phyloP scores from a whole-genome alignment of 768 basidiomycete species.

The Lactarius pseudohatsudake region DNA sequence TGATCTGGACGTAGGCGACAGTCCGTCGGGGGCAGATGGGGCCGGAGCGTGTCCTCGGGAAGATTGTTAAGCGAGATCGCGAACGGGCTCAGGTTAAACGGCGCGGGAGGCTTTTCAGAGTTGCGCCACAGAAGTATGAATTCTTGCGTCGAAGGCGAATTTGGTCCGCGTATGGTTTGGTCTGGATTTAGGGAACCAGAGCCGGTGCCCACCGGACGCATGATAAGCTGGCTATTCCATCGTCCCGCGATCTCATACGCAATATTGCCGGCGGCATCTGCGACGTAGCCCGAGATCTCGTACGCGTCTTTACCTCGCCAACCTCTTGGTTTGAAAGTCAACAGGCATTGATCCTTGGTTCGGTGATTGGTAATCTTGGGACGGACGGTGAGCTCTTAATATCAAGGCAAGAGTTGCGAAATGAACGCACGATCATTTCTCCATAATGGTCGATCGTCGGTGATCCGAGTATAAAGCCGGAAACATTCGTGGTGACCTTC shows the following conservation, averaged over 20 bases:
- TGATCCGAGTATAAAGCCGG: conserved; percentile 87
- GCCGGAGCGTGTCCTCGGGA: conserved; percentile 63
- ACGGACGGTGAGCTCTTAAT: conserved; percentile 1
- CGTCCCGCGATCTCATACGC: conserved; percentile 91
- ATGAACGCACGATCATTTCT: conserved; percentile 77
- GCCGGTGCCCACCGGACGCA: conserved; percentile 63
- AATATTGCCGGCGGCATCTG: conserved; percentile 59
- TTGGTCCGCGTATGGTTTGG: conserved; percentile 50
- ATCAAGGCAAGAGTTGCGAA: conserved; percentile 3
- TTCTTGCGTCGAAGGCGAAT: conserved; percentile 55
- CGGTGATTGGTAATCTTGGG: conserved; percentile 81
- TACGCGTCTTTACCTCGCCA: conserved; percentile 92
- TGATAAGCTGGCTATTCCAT: conserved; percentile 94
- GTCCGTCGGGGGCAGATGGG: conserved; percentile 84
- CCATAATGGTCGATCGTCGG: conserved; percentile 69
- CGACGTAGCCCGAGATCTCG: conserved; percentile 87
- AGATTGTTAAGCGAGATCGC: conserved; percentile 92
- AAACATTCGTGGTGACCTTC: conserved; percentile 88
- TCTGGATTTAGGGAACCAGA: conserved; percentile 70
- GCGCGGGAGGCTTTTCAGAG: conserved; percentile 75
- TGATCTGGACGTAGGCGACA: conserved; percentile 92
- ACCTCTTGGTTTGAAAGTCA: conserved; percentile 95
- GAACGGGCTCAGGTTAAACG: conserved; percentile 95
- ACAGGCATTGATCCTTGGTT: conserved; percentile 79
- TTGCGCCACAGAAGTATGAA: conserved; percentile 92